Percentiles rank a stretch among this genome's conserved stretches.
phyloP scores from a whole-genome alignment of 495 filamentous ascomycete species.

The Aspergillus heteromorphus region DNA sequence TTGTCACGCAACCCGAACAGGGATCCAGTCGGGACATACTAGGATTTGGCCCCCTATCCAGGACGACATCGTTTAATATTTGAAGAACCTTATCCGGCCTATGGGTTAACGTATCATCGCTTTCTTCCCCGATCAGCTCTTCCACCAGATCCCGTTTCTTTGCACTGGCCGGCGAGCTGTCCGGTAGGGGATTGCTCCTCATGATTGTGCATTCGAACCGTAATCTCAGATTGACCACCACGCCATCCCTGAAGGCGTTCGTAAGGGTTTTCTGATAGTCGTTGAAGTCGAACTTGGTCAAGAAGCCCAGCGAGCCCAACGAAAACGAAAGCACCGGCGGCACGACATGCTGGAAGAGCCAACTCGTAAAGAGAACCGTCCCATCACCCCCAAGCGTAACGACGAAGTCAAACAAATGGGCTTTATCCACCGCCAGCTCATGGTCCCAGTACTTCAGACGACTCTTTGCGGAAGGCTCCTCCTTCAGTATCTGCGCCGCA shows the following conservation, averaged over 20 bases:
- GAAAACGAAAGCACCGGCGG: constrained; percentile 90
- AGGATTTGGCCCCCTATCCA: constrained; percentile 86
- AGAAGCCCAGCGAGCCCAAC: constrained; percentile 84
- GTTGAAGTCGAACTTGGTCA: constrained; percentile 93
- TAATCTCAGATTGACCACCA: constrained; percentile 80
- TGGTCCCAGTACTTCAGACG: constrained; percentile 80
- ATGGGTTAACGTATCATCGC: constrained; percentile 75
- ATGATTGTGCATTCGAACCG: constrained; percentile 94
- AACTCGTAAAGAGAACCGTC: constrained; percentile 90
- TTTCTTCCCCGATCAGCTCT: constrained; percentile 79
- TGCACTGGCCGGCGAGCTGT: constrained; percentile 18
- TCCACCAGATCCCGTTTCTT: constrained; percentile 69
- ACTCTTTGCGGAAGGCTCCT: constrained; percentile 48
- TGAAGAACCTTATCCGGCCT: constrained; percentile 73
- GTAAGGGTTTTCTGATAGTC: constrained; percentile 64
- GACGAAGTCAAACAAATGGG: constrained; percentile 89
- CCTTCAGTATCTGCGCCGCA: constrained; percentile 51
- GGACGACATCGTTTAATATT: constrained; percentile 88
- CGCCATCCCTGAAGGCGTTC: constrained; percentile 71
- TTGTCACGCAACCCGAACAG: not conserved
- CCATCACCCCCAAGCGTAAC: constrained; percentile 95
- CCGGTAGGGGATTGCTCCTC: constrained; percentile 56
- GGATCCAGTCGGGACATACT: constrained; percentile 46
- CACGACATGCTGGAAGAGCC: constrained; percentile 96
- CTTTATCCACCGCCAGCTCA: constrained; percentile 66